These are phyloP conservation scores for Micractinium conductrix DNA, from an alignment of 139 green algal genomes.

Conservation along the genomic window DNA sequence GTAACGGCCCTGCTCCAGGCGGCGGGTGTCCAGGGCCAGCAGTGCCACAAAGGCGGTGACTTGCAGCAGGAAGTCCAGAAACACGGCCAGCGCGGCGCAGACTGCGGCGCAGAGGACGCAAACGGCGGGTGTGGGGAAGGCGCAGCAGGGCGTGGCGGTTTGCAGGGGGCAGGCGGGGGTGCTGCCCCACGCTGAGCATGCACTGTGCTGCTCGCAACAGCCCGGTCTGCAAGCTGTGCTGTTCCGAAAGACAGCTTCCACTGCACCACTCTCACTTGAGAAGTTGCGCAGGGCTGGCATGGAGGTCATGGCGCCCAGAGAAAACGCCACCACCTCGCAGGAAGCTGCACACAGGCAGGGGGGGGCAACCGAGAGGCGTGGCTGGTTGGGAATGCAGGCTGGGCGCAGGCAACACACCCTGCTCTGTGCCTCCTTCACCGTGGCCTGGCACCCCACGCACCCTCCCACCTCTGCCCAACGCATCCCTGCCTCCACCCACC, in stretches of 20 bases:
- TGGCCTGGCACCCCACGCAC: not conserved
- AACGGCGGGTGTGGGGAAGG: too few species aligned
- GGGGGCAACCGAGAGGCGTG: not conserved
- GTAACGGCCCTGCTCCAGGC: constrained; percentile 59
- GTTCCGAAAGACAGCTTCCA: too few species aligned
- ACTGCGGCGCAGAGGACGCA: constrained; percentile 38
- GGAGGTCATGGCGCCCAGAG: constrained; percentile 69
- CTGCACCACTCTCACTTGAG: constrained; percentile 34
- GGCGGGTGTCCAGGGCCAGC: constrained; percentile 72
- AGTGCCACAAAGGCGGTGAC: constrained; percentile 84
- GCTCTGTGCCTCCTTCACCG: not conserved
- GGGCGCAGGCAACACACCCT: not conserved
- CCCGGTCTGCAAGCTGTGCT: too few species aligned
- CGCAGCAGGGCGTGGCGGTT: not conserved
- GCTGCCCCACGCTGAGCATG: too few species aligned
- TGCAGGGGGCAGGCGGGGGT: too few species aligned
- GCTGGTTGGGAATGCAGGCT: not conserved
- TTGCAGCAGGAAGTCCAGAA: constrained; percentile 87
- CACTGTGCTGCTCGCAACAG: too few species aligned
- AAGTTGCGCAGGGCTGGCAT: constrained; percentile 93
- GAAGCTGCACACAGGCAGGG: not conserved
- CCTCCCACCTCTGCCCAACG: not conserved
- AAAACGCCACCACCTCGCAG: constrained; percentile 82
- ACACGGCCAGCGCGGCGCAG: constrained; percentile 81
- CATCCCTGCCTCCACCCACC: constrained; percentile 31